Evolutionary conservation across 306 rosid species (phyloP).

Genomic region (Vigna angularis): DNA sequence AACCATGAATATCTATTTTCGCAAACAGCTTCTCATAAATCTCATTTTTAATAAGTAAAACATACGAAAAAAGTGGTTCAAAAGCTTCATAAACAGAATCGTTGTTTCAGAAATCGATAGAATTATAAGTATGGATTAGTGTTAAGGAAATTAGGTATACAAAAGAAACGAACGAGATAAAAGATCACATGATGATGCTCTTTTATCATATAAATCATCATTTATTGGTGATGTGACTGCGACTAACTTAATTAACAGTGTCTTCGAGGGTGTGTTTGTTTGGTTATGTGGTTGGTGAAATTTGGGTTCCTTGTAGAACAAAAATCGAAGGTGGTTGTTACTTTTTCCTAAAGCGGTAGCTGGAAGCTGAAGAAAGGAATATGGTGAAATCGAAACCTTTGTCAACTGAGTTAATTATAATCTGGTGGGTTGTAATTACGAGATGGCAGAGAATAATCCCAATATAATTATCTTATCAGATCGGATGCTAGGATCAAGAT

Average conservation of each 20-base stretch:
- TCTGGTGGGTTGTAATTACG: conserved; percentile 29
- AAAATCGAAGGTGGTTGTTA: conserved; percentile 38
- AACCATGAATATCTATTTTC: not conserved
- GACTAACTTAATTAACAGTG: conserved; percentile 11
- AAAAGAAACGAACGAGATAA: too few species aligned
- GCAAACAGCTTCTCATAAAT: not conserved
- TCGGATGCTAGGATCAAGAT: conserved; percentile 24
- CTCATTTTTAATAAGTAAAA: not conserved
- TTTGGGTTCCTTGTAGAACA: conserved; percentile 37
- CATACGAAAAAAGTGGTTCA: too few species aligned
- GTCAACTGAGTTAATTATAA: not conserved
- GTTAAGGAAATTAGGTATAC: too few species aligned
- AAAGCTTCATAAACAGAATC: too few species aligned
- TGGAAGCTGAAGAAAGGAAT: conserved; percentile 50
- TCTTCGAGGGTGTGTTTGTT: not conserved
- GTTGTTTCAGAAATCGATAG: too few species aligned
- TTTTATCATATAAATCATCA: not conserved
- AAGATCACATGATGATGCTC: too few species aligned
- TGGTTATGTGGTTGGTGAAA: conserved; percentile 40
- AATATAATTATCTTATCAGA: not conserved
- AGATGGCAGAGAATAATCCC: conserved; percentile 17
- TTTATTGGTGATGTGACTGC: not conserved
- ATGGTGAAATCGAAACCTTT: conserved; percentile 39
- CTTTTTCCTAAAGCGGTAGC: conserved; percentile 40
- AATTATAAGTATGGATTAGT: too few species aligned